Base-by-base conservation (phyloP, 2,329 filamentous ascomycete species). In the Trichoderma cornu-damae region DNA sequence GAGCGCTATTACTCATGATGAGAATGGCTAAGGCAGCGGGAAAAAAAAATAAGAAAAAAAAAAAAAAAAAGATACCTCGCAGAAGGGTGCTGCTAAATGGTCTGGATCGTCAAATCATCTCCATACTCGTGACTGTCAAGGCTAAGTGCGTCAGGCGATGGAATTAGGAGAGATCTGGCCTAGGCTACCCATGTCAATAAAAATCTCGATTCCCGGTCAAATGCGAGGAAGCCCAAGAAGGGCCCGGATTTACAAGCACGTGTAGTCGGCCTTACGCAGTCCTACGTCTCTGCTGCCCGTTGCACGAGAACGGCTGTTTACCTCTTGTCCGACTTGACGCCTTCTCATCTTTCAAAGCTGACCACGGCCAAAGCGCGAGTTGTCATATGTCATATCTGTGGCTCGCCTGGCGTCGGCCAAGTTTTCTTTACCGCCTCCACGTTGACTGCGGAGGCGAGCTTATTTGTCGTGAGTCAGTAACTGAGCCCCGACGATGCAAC, bases 311-410 rank as follows among this genome's bases (percentile, higher is more conserved):
- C 32, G 47, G 20, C 32, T 30, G n/a, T 46, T 30, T 2, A 24
- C 20, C 34, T 50, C 16, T 18, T 30, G 16, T 38, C 32, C 16
- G 22, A 38, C 12, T 14, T n/a, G 35, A 20, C 20, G 20, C 24
- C 35, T 40, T 30, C 22, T 42, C 14, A 14, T 42, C 30, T 7
- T 16, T 20, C 4, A n/a, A 26, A 5, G 6, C 5, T 11, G 22
- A 32, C 12, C 3, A 26, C 18, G 26, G 16, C 18, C 26, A 32
- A 12, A 37, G 16, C 11, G 14, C 49, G 24, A 20, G 9, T 32
- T n/a, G 16, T 34, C 28, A 46, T 35, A 37, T 46, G 51, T 54
- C 51, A 37, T 22, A 44, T 54, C 12, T 44, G 38, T 44, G 11
- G 38, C 50, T 46, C 12, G 38, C 30, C 30, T 37, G 7, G 18